Evolutionary conservation across 1,284 basidiomycete species (phyloP).

Genomic region (Coniophora puteana): DNA sequence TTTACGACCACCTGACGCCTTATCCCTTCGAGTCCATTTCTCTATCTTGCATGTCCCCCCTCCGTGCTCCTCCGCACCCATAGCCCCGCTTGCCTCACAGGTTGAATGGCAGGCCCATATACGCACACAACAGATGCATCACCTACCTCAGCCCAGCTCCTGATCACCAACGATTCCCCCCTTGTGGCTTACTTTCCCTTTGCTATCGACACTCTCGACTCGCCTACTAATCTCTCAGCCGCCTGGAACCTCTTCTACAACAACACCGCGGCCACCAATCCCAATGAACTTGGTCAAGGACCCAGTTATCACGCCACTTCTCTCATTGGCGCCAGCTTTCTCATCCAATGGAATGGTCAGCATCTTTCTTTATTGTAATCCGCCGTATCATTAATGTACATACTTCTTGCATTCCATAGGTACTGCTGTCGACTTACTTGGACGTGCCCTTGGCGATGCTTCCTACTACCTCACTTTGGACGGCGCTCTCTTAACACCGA

Average conservation of each 20-base stretch:
- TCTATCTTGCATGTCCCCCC: conserved; percentile 5
- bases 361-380: not conserved
- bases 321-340: conserved; percentile 48
- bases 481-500: conserved; percentile 25
- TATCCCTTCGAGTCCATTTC: conserved; percentile 8
- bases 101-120: conserved; percentile 59
- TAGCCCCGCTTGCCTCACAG: conserved; percentile 13
- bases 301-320: conserved; percentile 58
- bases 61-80: conserved; percentile 10
- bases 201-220: conserved; percentile 43
- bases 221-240: conserved; percentile 40
- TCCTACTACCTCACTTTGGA: conserved; percentile 46
- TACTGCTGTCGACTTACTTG: conserved; percentile 50
- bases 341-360: conserved; percentile 60
- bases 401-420: conserved; percentile 31
- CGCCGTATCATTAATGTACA: conserved; percentile 2
- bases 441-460: conserved; percentile 39
- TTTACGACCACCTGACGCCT: no score
- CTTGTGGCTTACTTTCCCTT: conserved; percentile 58
- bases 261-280: conserved; percentile 38
- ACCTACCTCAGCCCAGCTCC: conserved; percentile 41
- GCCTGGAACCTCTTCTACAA: conserved; percentile 67
- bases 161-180: conserved; percentile 66
- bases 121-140: no score
- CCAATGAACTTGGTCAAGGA: conserved; percentile 47